Evolutionary conservation across 2,329 filamentous ascomycete species (phyloP).

Genomic region (Cryphonectria naterciae): DNA sequence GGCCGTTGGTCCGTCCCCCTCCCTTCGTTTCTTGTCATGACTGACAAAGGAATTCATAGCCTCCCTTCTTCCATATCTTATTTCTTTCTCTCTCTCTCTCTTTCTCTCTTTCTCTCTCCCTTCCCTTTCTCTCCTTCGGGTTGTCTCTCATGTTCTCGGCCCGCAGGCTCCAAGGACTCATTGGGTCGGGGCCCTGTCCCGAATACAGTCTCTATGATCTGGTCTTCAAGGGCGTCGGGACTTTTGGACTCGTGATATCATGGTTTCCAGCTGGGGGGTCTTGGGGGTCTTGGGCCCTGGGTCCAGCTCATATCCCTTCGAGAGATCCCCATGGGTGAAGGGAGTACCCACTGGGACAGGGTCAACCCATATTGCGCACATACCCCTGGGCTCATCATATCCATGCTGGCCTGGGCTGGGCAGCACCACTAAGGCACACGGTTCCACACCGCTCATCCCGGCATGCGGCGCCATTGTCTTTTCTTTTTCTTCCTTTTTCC

Average conservation of each 20-base stretch:
- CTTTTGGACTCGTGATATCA: not conserved
- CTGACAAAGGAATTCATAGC: not conserved
- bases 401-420: not conserved
- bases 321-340: not conserved
- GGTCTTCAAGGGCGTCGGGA: not conserved
- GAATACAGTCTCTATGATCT: not conserved
- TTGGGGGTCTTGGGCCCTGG: not conserved
- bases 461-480: constrained; percentile 2
- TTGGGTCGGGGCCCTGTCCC: not conserved
- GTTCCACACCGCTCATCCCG: constrained; percentile 5
- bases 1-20: too few relatives aligned
- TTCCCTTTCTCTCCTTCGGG: not conserved
- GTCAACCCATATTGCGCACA: not conserved
- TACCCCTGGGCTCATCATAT: constrained; percentile 3
- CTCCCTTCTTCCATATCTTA: not conserved
- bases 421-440: not conserved
- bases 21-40: too few relatives aligned
- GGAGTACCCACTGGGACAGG: not conserved
- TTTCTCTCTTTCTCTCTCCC: not conserved
- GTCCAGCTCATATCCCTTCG: constrained; percentile 11
- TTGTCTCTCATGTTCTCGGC: not conserved
- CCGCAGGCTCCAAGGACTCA: not conserved
- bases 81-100: not conserved
- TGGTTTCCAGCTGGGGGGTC: not conserved
- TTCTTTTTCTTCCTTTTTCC: not conserved